phyloP scores from a whole-genome alignment of 1,284 basidiomycete species.

The Cronartium quercuum region DNA sequence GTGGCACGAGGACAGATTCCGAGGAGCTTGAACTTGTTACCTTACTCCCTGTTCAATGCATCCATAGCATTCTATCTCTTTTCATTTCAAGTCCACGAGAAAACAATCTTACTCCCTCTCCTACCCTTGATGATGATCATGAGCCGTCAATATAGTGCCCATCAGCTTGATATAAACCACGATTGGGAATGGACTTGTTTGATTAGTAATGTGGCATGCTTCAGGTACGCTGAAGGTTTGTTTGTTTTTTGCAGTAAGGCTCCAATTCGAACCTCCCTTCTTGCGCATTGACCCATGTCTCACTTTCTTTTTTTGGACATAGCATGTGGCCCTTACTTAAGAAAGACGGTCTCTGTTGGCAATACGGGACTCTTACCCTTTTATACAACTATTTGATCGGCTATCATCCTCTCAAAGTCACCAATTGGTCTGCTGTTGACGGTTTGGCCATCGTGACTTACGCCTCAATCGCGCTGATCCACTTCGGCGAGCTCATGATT shows the following conservation, averaged over 20 bases:
- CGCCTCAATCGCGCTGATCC: constrained; percentile 56
- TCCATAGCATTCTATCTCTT: constrained; percentile 82
- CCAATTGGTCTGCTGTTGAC: constrained; percentile 53
- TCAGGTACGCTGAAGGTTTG: constrained; percentile 59
- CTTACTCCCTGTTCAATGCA: constrained; percentile 61
- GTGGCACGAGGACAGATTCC: constrained; percentile 43
- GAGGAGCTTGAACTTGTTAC: constrained; percentile 60
- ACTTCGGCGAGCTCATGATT: constrained; percentile 61
- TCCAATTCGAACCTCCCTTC: constrained; percentile 9
- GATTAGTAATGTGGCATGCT: constrained; percentile 76
- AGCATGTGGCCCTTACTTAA: constrained; percentile 87
- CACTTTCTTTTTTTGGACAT: constrained; percentile 1
- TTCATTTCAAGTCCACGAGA: constrained; percentile 93
- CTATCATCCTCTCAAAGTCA: constrained; percentile 52
- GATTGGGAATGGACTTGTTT: constrained; percentile 53
- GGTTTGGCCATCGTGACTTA: constrained; percentile 63
- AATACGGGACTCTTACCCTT: constrained; percentile 62
- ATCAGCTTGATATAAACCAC: constrained; percentile 45
- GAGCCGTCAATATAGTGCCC: constrained; percentile 53
- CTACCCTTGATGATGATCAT: constrained; percentile 74
- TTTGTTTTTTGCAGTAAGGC: neutral
- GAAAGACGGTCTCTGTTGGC: constrained; percentile 68
- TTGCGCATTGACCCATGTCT: neutral
- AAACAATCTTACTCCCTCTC: constrained; percentile 80
- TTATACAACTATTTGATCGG: constrained; percentile 80